phyloP scores from a whole-genome alignment of 108 stramenopile species.

The Schizochytrium sp. region DNA sequence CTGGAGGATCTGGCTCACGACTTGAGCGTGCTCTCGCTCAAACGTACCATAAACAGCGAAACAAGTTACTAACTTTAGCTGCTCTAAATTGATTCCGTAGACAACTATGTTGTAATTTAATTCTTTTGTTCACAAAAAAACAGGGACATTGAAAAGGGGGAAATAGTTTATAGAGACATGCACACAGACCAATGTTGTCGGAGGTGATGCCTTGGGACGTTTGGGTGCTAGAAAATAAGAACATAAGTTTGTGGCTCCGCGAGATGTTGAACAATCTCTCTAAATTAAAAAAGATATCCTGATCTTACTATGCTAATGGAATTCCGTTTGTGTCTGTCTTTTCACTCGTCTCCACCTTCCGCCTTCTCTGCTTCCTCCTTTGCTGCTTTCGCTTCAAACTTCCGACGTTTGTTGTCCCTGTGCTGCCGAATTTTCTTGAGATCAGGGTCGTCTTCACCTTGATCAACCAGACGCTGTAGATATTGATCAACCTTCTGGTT shows the following conservation, averaged over 20 bases:
- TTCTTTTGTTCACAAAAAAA: not conserved
- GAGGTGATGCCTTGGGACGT: too few species aligned
- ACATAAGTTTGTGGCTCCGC: not conserved
- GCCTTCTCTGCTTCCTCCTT: too few species aligned
- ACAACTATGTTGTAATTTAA: not conserved
- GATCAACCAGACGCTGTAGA: conserved; percentile 1
- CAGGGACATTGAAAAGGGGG: too few species aligned
- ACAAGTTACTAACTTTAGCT: not conserved
- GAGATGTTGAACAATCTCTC: not conserved
- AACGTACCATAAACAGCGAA: not conserved
- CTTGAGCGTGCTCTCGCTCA: not conserved
- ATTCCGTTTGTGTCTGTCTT: not conserved
- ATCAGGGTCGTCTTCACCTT: conserved; percentile 23
- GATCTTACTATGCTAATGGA: not conserved
- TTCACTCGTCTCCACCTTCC: too few species aligned
- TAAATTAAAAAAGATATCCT: not conserved
- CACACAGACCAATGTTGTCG: too few species aligned
- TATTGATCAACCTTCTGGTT: conserved; percentile 48
- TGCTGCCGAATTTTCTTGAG: conserved; percentile 35
- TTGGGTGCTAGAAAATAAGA: too few species aligned
- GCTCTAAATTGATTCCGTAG: not conserved
- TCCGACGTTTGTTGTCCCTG: not conserved
- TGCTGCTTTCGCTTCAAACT: too few species aligned
- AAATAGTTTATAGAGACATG: too few species aligned
- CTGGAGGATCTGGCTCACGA: not conserved